These are phyloP conservation scores for Pythium scleroteichum DNA, from an alignment of 352 stramenopile species.

Conservation along the genomic window DNA sequence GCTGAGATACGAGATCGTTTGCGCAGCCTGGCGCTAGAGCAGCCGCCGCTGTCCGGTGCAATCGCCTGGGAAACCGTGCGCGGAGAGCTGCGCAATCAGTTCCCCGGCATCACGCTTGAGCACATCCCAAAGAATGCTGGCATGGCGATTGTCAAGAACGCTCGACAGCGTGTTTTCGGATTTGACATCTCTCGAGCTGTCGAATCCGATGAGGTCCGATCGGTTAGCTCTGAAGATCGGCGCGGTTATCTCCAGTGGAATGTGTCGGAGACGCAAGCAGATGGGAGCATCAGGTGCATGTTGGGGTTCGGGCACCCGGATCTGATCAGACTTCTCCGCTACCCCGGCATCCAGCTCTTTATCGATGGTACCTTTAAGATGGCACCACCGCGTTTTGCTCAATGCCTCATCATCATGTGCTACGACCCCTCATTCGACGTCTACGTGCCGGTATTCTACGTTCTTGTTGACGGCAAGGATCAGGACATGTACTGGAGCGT, in stretches of 20 bases:
- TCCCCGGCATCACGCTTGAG: background rate
- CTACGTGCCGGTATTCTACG: slow-evolving; percentile 20
- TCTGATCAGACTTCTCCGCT: background rate
- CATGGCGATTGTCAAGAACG: background rate
- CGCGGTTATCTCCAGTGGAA: background rate
- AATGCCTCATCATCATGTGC: slow-evolving; percentile 13
- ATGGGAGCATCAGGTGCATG: background rate
- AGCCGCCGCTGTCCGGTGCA: background rate
- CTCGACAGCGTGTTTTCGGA: background rate
- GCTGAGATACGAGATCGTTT: background rate
- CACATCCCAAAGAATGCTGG: background rate
- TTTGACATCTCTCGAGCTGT: background rate
- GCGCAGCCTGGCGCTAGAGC: background rate
- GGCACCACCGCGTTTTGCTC: background rate
- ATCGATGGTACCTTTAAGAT: slow-evolving; percentile 9
- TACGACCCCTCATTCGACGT: slow-evolving; percentile 13
- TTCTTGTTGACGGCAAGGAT: slow-evolving; percentile 9
- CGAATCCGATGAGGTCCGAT: background rate
- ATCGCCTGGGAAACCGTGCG: background rate
- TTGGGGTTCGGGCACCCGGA: slow-evolving; percentile 8
- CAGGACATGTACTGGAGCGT: slow-evolving; percentile 21
- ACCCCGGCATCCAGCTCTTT: background rate
- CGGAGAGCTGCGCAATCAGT: background rate
- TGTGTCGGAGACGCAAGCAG: background rate
- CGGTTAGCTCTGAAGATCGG: background rate